Percentiles rank a stretch among this genome's conserved stretches.
Conservation (phyloP, 2,329 filamentous ascomycete species). For the Fusarium lateritium region DNA sequence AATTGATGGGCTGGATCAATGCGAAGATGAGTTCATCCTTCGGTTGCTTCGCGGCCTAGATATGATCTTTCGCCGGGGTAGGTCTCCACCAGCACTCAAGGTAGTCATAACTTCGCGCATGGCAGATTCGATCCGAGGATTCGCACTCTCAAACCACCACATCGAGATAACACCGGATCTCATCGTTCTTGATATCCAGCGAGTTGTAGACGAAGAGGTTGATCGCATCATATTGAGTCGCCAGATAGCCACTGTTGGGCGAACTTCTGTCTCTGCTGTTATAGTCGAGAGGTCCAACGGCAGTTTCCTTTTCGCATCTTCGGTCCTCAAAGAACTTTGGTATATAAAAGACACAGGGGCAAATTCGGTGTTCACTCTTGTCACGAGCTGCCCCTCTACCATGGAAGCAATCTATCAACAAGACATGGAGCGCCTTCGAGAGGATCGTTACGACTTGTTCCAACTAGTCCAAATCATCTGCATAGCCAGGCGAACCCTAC, state of each 20-base stretch:
- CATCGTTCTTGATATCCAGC: slow-evolving; percentile 36
- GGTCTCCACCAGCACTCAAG: slow-evolving; percentile 9
- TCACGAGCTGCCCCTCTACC: slow-evolving; percentile 39
- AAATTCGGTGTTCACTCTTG: slow-evolving; percentile 39
- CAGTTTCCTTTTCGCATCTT: slow-evolving; percentile 40
- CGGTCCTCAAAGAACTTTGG: slow-evolving; percentile 43
- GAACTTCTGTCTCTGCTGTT: slow-evolving; percentile 35
- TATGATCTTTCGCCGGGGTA: slow-evolving; percentile 33
- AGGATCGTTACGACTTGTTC: slow-evolving; percentile 37
- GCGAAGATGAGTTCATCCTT: slow-evolving; percentile 28
- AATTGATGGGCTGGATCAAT: slow-evolving; percentile 44
- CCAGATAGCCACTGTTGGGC: slow-evolving; percentile 34
- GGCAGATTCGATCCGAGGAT: slow-evolving; percentile 37
- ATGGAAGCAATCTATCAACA: slow-evolving; percentile 46
- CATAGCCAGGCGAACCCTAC: slow-evolving; percentile 26
- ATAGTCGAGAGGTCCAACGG: slow-evolving; percentile 43
- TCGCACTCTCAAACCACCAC: slow-evolving; percentile 31
- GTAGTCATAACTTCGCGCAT: slow-evolving; percentile 34
- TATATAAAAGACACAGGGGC: slow-evolving; percentile 41
- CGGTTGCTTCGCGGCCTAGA: slow-evolving; percentile 33
- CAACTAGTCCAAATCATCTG: slow-evolving; percentile 36
- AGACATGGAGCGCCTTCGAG: slow-evolving; percentile 39
- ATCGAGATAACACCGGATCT: slow-evolving; percentile 28
- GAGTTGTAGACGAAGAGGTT: slow-evolving; percentile 40
- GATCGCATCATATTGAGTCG: slow-evolving; percentile 38